phyloP scores from a whole-genome alignment of 2,329 filamentous ascomycete species.

The Neopestalotiopsis rosae region DNA sequence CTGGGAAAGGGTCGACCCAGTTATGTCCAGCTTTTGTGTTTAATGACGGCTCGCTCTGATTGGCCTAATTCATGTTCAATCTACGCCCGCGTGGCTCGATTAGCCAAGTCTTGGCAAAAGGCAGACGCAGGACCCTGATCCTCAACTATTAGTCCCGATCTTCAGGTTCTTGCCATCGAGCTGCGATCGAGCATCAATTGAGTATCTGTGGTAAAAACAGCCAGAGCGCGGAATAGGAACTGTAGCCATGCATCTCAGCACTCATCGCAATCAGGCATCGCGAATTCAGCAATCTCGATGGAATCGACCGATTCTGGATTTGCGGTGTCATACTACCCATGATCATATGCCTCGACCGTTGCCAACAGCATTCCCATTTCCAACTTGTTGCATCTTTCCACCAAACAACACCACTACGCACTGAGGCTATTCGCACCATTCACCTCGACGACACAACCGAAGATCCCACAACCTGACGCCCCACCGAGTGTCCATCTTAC shows the following conservation, averaged over 20 bases:
- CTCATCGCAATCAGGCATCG: slow-evolving; percentile 3
- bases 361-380: neutral
- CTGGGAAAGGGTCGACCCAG: neutral
- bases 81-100: neutral
- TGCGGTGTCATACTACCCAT: neutral
- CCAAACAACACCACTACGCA: neutral
- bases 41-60: neutral
- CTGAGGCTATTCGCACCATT: slow-evolving; percentile 12
- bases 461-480: neutral
- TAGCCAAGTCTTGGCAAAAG: neutral
- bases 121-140: slow-evolving; percentile 10
- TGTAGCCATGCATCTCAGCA: neutral
- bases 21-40: neutral
- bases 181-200: slow-evolving; percentile 2
- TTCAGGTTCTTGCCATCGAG: neutral
- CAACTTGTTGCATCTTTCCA: neutral
- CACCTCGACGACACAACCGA: neutral
- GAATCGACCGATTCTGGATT: slow-evolving; percentile 18
- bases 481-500: neutral
- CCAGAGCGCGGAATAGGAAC: neutral
- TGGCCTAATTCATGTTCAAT: neutral
- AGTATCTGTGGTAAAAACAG: neutral
- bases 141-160: slow-evolving; percentile 1
- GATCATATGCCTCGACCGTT: neutral
- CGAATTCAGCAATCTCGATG: slow-evolving; percentile 19